phyloP scores from a whole-genome alignment of 2,329 filamentous ascomycete genomes.

The Parafenestella ontariensis region DNA sequence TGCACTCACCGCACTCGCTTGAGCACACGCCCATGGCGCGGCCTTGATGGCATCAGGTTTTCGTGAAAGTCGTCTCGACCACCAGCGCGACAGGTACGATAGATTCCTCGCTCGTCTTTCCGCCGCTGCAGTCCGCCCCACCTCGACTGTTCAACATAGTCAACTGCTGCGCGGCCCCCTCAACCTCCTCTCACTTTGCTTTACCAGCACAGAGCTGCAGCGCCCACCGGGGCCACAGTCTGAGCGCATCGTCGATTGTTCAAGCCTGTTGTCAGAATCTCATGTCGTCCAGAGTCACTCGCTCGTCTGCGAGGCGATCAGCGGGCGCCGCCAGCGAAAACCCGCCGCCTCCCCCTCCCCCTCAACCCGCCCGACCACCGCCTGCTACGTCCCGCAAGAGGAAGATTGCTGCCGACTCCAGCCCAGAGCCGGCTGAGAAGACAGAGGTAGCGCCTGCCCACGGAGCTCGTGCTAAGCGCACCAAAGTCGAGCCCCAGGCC shows the following conservation, averaged over 20 bases:
- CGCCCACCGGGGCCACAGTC: conserved; percentile 39
- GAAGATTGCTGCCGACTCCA: conserved; percentile 65
- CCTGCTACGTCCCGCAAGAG: conserved; percentile 72
- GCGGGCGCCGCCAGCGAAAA: conserved; percentile 61
- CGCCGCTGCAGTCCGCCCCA: conserved; percentile 14
- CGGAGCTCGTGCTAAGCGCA: conserved; percentile 53
- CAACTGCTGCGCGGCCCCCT: conserved; percentile 18
- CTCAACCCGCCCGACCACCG: conserved; percentile 52
- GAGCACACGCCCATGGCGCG: conserved; percentile 49
- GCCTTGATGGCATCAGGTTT: conserved; percentile 40
- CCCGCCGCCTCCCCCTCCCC: conserved; percentile 48
- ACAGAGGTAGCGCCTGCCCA: conserved; percentile 34
- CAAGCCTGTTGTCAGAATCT: conserved; percentile 60
- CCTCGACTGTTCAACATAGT: conserved; percentile 2
- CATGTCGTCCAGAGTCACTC: conserved; percentile 97
- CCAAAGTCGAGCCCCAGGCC: conserved; percentile 70
- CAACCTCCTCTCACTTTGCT: conserved; percentile 27
- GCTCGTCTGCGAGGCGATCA: conserved; percentile 91
- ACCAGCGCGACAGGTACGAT: conserved; percentile 32
- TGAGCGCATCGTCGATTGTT: conserved; percentile 37
- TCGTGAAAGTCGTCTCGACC: conserved; percentile 34
- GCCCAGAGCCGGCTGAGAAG: conserved; percentile 56
- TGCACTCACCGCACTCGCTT: conserved; percentile 44
- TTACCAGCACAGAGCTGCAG: conserved; percentile 37
- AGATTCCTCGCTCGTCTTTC: conserved; percentile 23